phyloP scores from a whole-genome alignment of 1,284 basidiomycete species.

The Ceratobasidium sp. region DNA sequence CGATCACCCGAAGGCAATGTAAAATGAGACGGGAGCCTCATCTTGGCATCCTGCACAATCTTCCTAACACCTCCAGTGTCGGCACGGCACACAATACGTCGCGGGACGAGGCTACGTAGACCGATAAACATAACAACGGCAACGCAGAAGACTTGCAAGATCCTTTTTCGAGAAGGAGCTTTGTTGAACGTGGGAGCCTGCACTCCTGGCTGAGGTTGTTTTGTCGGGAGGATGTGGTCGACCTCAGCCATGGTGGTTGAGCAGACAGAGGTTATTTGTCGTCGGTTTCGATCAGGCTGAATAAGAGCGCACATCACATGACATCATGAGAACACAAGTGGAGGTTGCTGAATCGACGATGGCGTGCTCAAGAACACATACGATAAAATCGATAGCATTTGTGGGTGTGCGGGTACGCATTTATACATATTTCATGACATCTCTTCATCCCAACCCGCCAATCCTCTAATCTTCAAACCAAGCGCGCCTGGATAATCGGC shows the following conservation, averaged over 20 bases:
- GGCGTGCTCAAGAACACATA: constrained; percentile 8
- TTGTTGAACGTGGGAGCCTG: neutral
- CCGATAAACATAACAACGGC: constrained; percentile 20
- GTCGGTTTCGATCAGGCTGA: constrained; percentile 3
- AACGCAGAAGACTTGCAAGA: constrained; percentile 10
- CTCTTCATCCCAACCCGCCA: constrained; percentile 34
- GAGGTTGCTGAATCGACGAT: constrained; percentile 12
- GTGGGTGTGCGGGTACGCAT: neutral
- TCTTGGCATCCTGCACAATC: constrained; percentile 18
- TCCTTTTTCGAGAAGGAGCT: neutral
- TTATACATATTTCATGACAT: constrained; percentile 37
- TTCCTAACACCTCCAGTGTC: constrained; percentile 18
- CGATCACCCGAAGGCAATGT: constrained; percentile 36
- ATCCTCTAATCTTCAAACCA: constrained; percentile 38
- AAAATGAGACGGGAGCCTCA: constrained; percentile 38
- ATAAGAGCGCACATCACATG: constrained; percentile 25
- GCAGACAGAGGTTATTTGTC: neutral
- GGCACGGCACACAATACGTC: neutral
- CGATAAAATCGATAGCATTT: constrained; percentile 1
- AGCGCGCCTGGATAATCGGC: constrained; percentile 41
- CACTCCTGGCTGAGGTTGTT: neutral
- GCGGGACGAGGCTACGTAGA: constrained; percentile 6
- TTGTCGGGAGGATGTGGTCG: constrained; percentile 18
- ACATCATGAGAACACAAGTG: constrained; percentile 30
- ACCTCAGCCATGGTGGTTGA: constrained; percentile 36